Conservation (phyloP, 768 basidiomycete genomes). For the Neoboletus subvelutipes region DNA sequence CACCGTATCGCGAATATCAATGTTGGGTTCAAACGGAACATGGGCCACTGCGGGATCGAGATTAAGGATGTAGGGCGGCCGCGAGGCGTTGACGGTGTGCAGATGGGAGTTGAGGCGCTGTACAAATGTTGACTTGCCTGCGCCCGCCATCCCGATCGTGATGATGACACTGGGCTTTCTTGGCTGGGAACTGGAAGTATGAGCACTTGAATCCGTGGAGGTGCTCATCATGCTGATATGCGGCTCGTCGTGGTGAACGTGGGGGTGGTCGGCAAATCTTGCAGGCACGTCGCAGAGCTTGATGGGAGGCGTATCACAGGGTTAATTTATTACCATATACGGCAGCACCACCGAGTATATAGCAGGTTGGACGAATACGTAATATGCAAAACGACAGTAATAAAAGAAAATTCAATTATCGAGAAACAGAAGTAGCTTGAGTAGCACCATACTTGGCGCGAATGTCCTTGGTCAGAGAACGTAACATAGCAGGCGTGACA, state of each 20-base stretch:
- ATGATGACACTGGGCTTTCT: conserved; percentile 79
- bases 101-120: conserved; percentile 92
- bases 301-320: neutral
- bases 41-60: conserved; percentile 94
- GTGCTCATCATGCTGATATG: conserved; percentile 18
- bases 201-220: conserved; percentile 10
- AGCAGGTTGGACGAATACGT: conserved; percentile 7
- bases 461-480: conserved; percentile 34
- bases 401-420: neutral
- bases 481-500: conserved; percentile 66
- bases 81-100: conserved; percentile 59
- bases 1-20: conserved; percentile 96
- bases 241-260: neutral
- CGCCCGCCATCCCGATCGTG: conserved; percentile 95
- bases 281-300: too few species aligned
- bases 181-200: conserved; percentile 5
- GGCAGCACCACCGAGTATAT: neutral
- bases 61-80: conserved; percentile 94
- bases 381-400: neutral
- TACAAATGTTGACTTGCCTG: conserved; percentile 97
- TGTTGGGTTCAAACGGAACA: conserved; percentile 92
- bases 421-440: conserved; percentile 4
- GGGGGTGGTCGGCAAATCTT: conserved; percentile 2
- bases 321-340: conserved; percentile 17
- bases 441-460: conserved; percentile 31